Conservation (phyloP, 441 rosid genomes). For the Arabidopsis lyrata region DNA sequence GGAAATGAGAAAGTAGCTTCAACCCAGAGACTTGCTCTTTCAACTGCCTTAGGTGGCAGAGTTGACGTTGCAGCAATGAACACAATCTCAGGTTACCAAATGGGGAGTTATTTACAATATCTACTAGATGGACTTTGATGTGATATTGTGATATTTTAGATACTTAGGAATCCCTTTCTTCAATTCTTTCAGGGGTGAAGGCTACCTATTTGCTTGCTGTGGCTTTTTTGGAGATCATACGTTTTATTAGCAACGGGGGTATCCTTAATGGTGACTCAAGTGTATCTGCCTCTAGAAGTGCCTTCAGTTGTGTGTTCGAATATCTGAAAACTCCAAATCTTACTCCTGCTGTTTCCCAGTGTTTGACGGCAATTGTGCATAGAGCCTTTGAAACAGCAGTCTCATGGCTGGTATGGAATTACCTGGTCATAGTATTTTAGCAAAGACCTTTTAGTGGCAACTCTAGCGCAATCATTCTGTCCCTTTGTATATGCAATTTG, state of each 20-base stretch:
- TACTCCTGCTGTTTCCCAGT: slow-evolving; percentile 87
- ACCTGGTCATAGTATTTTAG: slow-evolving; percentile 21
- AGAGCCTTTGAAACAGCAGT: slow-evolving; percentile 94
- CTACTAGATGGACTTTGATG: slow-evolving; percentile 20
- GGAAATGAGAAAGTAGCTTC: slow-evolving; percentile 96
- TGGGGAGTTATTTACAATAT: slow-evolving; percentile 28
- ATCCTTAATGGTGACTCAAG: slow-evolving; percentile 82
- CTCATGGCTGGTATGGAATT: slow-evolving; percentile 81
- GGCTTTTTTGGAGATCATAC: slow-evolving; percentile 91
- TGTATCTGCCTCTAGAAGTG: slow-evolving; percentile 85
- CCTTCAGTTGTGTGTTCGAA: slow-evolving; percentile 97
- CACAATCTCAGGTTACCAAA: slow-evolving; percentile 85
- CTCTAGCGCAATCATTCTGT: slow-evolving; percentile 20
- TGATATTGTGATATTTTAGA: slow-evolving; percentile 34
- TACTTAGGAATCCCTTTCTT: slow-evolving; percentile 30
- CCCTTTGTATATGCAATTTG: slow-evolving; percentile 22
- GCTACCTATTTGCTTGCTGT: slow-evolving; percentile 99
- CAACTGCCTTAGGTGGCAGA: slow-evolving; percentile 93
- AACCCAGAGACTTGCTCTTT: slow-evolving; percentile 90
- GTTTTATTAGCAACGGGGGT: slow-evolving; percentile 99
- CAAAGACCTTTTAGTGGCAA: slow-evolving; percentile 33
- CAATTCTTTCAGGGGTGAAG: slow-evolving; percentile 80
- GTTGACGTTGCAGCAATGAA: slow-evolving; percentile 88
- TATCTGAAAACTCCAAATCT: slow-evolving; percentile 96
- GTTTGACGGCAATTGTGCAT: slow-evolving; percentile 93